Conservation (phyloP, 176 grass and related monocot species). For the Poa annua region DNA sequence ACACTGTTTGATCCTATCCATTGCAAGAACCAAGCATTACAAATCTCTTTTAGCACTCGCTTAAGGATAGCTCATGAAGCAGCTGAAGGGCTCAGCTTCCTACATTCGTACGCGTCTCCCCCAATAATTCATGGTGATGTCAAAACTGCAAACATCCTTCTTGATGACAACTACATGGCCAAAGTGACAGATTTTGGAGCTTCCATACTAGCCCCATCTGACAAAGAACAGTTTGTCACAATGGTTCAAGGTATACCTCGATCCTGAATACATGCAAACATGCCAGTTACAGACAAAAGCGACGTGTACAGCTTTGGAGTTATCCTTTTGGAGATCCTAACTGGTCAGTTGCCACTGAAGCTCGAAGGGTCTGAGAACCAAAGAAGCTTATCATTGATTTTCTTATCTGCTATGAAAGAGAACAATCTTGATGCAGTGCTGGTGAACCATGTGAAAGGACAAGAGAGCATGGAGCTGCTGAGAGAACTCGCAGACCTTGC, state of each 20-base stretch:
- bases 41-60: conserved; percentile 16
- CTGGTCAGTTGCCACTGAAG: conserved; percentile 35
- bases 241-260: conserved; percentile 44
- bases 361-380: conserved; percentile 18
- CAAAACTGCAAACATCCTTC: conserved; percentile 24
- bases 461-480: conserved; percentile 33
- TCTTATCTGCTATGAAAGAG: conserved; percentile 35
- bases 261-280: conserved; percentile 53
- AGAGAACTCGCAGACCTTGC: conserved; percentile 35
- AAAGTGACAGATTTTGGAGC: conserved; percentile 52
- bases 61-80: conserved; percentile 46
- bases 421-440: conserved; percentile 35
- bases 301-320: conserved; percentile 36
- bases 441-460: conserved; percentile 11
- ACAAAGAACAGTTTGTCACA: conserved; percentile 43
- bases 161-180: conserved; percentile 25
- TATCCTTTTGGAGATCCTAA: conserved; percentile 41
- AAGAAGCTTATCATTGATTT: conserved; percentile 24
- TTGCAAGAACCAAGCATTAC: conserved; percentile 28
- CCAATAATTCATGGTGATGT: conserved; percentile 47
- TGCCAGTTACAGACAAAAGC: conserved; percentile 44
- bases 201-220: conserved; percentile 38
- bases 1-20: conserved; percentile 38
- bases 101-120: not conserved
- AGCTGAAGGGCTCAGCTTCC: conserved; percentile 29